Evolutionary conservation across 257 asterid species (phyloP).

Genomic region (Fraxinus cuspidata): DNA sequence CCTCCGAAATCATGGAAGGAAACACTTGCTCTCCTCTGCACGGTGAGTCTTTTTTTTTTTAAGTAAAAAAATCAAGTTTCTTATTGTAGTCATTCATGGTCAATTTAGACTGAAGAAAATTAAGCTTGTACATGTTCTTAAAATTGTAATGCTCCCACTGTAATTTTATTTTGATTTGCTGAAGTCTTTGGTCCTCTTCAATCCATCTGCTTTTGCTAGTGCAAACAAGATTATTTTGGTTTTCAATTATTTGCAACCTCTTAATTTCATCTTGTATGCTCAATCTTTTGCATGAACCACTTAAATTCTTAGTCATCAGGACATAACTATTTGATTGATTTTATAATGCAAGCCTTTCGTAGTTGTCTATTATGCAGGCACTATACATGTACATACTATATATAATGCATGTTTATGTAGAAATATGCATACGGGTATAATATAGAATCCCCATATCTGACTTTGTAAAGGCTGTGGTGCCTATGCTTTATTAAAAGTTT

Average conservation of each 20-base stretch:
- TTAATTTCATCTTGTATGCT: background rate
- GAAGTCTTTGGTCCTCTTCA: background rate
- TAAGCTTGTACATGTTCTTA: background rate
- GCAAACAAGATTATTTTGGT: background rate
- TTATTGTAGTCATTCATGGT: background rate
- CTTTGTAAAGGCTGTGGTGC: background rate
- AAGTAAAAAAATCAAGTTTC: background rate
- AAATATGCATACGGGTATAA: background rate
- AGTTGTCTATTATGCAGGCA: background rate
- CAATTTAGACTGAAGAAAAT: background rate
- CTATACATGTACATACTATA: background rate
- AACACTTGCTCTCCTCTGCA: constrained; percentile 93
- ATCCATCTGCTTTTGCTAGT: background rate
- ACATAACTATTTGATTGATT: constrained; percentile 16
- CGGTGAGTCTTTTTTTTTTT: constrained; percentile 54
- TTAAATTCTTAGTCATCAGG: background rate
- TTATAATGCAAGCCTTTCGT: constrained; percentile 2
- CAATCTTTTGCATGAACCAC: background rate
- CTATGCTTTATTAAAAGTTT: background rate
- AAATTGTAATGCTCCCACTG: background rate
- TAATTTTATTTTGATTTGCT: background rate
- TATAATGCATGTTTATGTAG: background rate
- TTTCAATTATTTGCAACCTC: background rate
- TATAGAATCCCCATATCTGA: background rate
- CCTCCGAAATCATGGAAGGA: constrained; percentile 97